Evolutionary conservation across 164 flowering plant genomes (phyloP).

Genomic region (Sextonia rubra): DNA sequence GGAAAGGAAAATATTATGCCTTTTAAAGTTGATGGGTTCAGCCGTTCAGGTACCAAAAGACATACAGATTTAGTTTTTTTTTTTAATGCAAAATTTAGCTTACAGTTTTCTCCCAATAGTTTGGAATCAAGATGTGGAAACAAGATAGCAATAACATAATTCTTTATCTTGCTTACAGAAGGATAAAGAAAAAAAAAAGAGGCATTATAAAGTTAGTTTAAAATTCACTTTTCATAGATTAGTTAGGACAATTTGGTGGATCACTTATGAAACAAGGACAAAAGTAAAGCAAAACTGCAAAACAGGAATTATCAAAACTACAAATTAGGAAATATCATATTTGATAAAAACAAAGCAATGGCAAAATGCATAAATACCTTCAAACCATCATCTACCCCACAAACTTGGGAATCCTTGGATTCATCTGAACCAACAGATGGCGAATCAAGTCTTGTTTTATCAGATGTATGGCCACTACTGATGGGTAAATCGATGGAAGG

Average conservation of each 20-base stretch:
- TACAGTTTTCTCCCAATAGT: no score
- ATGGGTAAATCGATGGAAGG: slow-evolving; percentile 43
- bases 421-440: background rate
- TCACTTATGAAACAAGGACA: background rate
- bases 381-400: slow-evolving; percentile 28
- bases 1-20: no score
- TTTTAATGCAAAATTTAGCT: no score
- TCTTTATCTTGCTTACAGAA: no score
- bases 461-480: slow-evolving; percentile 10
- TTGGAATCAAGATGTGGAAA: no score
- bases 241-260: background rate
- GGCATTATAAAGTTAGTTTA: no score
- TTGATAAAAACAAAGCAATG: background rate
- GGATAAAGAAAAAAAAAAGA: no score
- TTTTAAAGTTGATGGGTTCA: no score
- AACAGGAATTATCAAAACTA: background rate
- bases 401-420: slow-evolving; percentile 26
- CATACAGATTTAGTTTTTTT: no score
- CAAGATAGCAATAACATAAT: no score
- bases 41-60: no score
- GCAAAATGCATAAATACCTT: slow-evolving; percentile 36
- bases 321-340: background rate
- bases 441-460: background rate
- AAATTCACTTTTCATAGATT: no score
- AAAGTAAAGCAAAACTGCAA: background rate